Evolutionary conservation across 306 rosid genomes (phyloP).

Genomic region (Oemleria cerasiformis): DNA sequence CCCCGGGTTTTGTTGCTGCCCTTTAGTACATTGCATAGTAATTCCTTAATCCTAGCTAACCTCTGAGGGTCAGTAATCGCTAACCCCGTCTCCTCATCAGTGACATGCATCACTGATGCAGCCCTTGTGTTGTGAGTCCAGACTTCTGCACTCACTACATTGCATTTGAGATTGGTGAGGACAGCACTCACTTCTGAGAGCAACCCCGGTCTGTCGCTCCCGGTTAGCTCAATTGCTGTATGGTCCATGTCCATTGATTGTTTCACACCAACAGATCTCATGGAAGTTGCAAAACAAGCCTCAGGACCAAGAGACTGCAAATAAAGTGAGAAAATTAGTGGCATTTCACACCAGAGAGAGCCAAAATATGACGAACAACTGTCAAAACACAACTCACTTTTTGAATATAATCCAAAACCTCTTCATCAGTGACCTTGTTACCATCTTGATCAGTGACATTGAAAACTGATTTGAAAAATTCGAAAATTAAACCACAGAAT

Average conservation of each 20-base stretch:
- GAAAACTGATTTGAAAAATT: constrained; percentile 54
- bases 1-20: constrained; percentile 68
- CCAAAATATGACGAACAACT: constrained; percentile 18
- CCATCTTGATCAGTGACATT: constrained; percentile 93
- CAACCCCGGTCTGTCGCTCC: constrained; percentile 84
- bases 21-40: constrained; percentile 80
- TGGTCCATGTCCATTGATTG: constrained; percentile 63
- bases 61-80: constrained; percentile 65
- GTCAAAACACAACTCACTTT: constrained; percentile 46
- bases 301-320: constrained; percentile 88
- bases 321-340: background rate
- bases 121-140: constrained; percentile 93
- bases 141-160: constrained; percentile 74
- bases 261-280: constrained; percentile 78
- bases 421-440: constrained; percentile 80
- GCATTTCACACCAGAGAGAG: background rate
- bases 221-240: constrained; percentile 79
- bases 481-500: constrained; percentile 8
- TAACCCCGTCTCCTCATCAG: constrained; percentile 52
- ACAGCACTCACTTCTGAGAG: constrained; percentile 91
- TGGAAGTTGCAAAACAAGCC: constrained; percentile 55
- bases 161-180: constrained; percentile 75
- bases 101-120: constrained; percentile 78
- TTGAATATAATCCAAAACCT: constrained; percentile 65
- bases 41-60: constrained; percentile 58